Evolutionary conservation across 148 eudicot species (phyloP).

Genomic region (Beta vulgaris): DNA sequence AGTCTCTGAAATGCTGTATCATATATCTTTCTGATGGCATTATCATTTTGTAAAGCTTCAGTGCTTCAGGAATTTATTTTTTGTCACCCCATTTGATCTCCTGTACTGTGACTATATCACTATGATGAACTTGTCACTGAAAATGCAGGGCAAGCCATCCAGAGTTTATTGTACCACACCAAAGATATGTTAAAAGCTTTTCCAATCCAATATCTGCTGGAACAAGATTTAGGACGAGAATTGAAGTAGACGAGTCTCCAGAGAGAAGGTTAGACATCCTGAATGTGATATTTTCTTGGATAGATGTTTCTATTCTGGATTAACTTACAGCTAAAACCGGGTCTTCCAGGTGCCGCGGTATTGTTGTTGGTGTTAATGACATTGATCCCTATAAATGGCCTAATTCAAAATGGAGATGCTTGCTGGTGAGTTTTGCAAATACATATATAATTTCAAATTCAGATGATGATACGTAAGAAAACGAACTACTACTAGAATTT

Average conservation of each 20-base stretch:
- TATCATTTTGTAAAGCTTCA: not conserved
- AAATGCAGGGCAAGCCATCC: slow-evolving; percentile 79
- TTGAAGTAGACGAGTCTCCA: slow-evolving; percentile 73
- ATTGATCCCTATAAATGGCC: slow-evolving; percentile 76
- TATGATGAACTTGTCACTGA: slow-evolving; percentile 3
- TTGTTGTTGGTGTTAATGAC: slow-evolving; percentile 62
- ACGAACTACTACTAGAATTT: not conserved
- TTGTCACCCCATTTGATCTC: not conserved
- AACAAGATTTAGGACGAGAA: slow-evolving; percentile 73
- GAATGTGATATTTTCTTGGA: not conserved
- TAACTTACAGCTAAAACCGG: not conserved
- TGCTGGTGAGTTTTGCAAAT: slow-evolving; percentile 50
- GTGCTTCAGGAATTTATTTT: not conserved
- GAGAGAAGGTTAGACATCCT: slow-evolving; percentile 59
- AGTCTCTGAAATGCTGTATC: not conserved
- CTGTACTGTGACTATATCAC: not conserved
- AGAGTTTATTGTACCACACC: slow-evolving; percentile 70
- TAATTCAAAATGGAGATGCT: slow-evolving; percentile 80
- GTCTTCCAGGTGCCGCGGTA: slow-evolving; percentile 58
- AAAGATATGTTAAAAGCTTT: slow-evolving; percentile 48
- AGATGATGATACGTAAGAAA: not conserved
- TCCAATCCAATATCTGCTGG: slow-evolving; percentile 47
- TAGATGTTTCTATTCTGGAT: not conserved
- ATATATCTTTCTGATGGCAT: not conserved
- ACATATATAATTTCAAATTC: not conserved